Percentiles rank a stretch among this genome's conserved stretches.
These are phyloP conservation scores for Glarea lozoyensis DNA, from an alignment of 495 filamentous ascomycete species.

Conservation along the genomic window DNA sequence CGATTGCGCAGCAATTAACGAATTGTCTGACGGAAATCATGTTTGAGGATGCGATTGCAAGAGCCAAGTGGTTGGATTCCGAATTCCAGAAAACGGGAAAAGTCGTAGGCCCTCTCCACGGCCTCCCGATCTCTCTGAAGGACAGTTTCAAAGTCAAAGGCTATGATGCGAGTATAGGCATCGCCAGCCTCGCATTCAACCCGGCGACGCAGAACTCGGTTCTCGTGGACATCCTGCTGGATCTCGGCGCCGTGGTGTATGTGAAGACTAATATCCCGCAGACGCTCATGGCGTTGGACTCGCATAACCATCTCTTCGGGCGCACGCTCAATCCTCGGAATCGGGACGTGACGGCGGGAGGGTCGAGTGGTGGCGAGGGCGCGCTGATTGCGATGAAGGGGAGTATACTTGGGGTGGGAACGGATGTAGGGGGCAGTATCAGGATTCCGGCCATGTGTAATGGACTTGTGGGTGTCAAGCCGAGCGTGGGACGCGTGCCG, in stretches of 20 bases:
- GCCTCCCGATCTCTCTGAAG: slow-evolving; percentile 55
- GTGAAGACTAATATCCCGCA: slow-evolving; percentile 54
- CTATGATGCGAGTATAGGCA: slow-evolving; percentile 45
- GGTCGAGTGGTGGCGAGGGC: slow-evolving; percentile 48
- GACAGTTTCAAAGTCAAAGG: slow-evolving; percentile 54
- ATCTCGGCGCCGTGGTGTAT: slow-evolving; percentile 43
- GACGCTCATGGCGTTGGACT: slow-evolving; percentile 39
- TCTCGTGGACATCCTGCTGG: slow-evolving; percentile 28
- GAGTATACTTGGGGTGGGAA: slow-evolving; percentile 35
- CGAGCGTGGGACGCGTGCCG: slow-evolving; percentile 48
- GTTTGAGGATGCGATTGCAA: slow-evolving; percentile 47
- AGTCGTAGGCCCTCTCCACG: slow-evolving; percentile 52
- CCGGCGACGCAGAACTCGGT: slow-evolving; percentile 33
- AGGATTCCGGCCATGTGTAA: slow-evolving; percentile 47
- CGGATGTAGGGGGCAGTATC: slow-evolving; percentile 63
- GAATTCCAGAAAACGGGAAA: slow-evolving; percentile 31
- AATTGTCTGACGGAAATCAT: slow-evolving; percentile 58
- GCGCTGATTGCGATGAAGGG: slow-evolving; percentile 35
- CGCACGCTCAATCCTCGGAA: slow-evolving; percentile 55
- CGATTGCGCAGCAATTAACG: slow-evolving; percentile 49
- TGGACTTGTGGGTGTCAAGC: slow-evolving; percentile 49
- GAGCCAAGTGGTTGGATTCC: slow-evolving; percentile 46
- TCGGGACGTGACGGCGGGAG: slow-evolving; percentile 46
- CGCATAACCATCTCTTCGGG: slow-evolving; percentile 56
- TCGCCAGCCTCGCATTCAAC: slow-evolving; percentile 41